phyloP scores from a whole-genome alignment of 2,329 filamentous ascomycete genomes.

The Ascochyta rabiei region DNA sequence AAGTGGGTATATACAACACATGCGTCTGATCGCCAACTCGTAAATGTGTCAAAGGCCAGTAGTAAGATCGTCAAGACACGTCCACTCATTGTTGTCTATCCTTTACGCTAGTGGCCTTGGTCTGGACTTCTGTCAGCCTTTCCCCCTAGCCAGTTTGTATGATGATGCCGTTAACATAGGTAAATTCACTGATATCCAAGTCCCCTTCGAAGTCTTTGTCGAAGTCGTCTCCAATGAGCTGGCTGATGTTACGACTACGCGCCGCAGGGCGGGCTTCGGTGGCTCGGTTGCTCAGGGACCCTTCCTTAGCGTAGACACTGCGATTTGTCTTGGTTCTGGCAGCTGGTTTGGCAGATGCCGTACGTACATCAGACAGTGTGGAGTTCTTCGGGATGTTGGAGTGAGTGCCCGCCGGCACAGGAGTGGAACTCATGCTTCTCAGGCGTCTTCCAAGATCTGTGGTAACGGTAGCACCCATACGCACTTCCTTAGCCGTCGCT shows the following conservation, averaged over 20 bases:
- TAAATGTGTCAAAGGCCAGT: background rate
- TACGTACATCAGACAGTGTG: too few species aligned
- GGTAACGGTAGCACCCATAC: background rate
- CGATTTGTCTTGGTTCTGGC: too few species aligned
- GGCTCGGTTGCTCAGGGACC: background rate
- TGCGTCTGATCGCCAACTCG: background rate
- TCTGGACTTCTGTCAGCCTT: conserved; percentile 1
- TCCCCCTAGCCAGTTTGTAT: conserved; percentile 4
- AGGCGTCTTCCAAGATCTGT: background rate
- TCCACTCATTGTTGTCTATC: background rate
- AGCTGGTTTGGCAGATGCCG: too few species aligned
- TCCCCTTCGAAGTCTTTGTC: conserved; percentile 10
- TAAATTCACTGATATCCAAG: conserved; percentile 19
- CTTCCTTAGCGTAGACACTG: too few species aligned
- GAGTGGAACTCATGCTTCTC: conserved; percentile 20
- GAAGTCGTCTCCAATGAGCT: background rate
- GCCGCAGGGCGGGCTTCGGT: background rate
- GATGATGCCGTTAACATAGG: conserved; percentile 9
- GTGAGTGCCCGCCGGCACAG: conserved; percentile 24
- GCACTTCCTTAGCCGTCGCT: background rate
- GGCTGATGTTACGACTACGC: background rate
- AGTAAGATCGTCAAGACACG: background rate
- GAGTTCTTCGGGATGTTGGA: background rate
- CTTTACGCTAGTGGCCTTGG: background rate
- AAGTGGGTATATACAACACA: background rate